Base-by-base conservation (phyloP, 257 asterid species). In the Nicotiana undulata region DNA sequence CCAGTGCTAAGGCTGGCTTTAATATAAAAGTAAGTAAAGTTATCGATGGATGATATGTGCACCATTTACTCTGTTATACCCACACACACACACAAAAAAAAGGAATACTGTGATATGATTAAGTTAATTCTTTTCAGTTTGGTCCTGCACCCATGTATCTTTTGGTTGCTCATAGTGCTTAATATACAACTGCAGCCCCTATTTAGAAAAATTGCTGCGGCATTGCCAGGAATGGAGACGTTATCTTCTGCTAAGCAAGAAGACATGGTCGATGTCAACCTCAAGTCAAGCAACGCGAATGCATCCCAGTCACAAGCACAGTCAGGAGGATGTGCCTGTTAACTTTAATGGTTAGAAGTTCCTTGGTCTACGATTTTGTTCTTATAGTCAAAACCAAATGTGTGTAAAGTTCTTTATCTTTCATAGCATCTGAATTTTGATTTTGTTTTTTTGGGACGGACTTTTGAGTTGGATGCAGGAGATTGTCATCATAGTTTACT, bases 261-360 rank as follows among this genome's bases (percentile, higher is more conserved):
- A 80, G 98, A 89, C 80, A 92, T 93, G 98, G 98, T 93, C 16
- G 98, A 93, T 67, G 98, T 93, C 77, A 93, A 92, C 86, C 98
- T 93, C 85, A 93, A 87, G 84, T 89, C 98, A 31, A 88, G 91
- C 91, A 92, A 93, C 83, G 20, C 93, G 7, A 90, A 87, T 72
- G 82, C 93, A 32, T 85, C 88, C 58, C 94, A 89, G 88, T 81
- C 97, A 72, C 95, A 90, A 77, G 91, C 89, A 80, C 92, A 92
- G 78, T 86, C 97, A 3, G 93, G 98, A 79, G 98, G 98, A 76
- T 93, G 98, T 66, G 97, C 98, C 56, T 93, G 98, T 87, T 93
- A 90, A 91, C 82, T 20, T 64, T 60, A 79, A 44, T 16, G 79
- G 29, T 51, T 4, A 18, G 46, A 17, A 31, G 77, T 64, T 70